Evolutionary conservation across 2,329 filamentous ascomycete genomes (phyloP), one percentile per base, ranked within the genome.

Genomic region (Cercospora sp.): DNA sequence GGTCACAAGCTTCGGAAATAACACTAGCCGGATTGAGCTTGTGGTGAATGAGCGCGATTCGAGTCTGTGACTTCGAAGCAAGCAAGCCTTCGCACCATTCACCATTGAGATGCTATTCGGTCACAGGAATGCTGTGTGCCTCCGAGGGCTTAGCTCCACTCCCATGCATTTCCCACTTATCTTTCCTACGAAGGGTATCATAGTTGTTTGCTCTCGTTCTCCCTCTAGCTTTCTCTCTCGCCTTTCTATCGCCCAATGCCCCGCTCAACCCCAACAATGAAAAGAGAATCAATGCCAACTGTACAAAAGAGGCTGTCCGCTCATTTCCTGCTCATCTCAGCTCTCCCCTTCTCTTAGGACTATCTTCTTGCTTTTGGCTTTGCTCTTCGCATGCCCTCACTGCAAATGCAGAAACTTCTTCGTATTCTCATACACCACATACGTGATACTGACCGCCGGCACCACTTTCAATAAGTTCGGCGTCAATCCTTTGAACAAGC

Each of bases 391-490:
- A 31, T 36, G 28, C 20, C n/a, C 18, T 63, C 55, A 68, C 28
- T 64, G 64, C 55, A 68, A 60, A 67, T 79, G 74, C 67, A 97
- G 83, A 36, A 91, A 78, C 74, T 85, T 87, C 84, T 97, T 97
- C 65, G 91, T 89, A 77, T 95, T 95, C 82, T 97, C 93, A 77
- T 97, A 97, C 69, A 95, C 91, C 75, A 97, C 88, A 84, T 95
- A 97, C 64, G 93, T 79, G 78, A 99, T 98, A 75, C 93, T 97
- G 64, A 99, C 90, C 31, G 95, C 93, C 2, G 95, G 95, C 9
- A 95, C 93, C 40, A 99, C 95, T 83, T 99, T 99, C 74, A 99
- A 85, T 45, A 99, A 84, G 78, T 98, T 99, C 5, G 95, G 95
- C 51, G 94, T 97, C 72, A 98, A 84, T 1, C 95, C 95, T 80